Percentiles rank a stretch among this genome's conserved stretches.
Conservation (phyloP, 2,329 filamentous ascomycete genomes). For the Davidsoniella eucalypti region DNA sequence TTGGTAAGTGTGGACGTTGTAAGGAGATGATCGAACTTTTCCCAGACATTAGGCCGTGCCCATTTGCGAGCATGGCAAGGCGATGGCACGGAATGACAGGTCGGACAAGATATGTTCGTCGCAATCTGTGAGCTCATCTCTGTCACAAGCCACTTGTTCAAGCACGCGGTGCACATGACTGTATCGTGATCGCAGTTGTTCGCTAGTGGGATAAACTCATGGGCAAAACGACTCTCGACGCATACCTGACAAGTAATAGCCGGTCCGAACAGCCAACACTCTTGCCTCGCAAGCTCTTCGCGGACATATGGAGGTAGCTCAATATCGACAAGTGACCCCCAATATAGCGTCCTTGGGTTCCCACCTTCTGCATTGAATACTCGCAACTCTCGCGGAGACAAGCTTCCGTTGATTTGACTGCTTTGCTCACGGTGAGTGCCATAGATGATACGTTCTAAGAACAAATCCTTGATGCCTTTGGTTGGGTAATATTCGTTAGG, state of each 20-base stretch:
- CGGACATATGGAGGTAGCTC: background rate
- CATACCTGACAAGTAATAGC: constrained; percentile 3
- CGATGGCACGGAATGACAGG: background rate
- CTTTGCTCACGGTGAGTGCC: constrained; percentile 1
- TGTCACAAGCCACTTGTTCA: constrained; percentile 5
- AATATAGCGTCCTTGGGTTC: background rate
- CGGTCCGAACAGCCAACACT: constrained; percentile 9
- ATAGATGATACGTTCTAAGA: background rate
- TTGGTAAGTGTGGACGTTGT: constrained; percentile 19
- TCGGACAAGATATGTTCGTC: constrained; percentile 3
- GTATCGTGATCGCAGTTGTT: background rate
- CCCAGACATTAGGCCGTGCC: constrained; percentile 3
- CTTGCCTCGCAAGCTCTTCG: constrained; percentile 1
- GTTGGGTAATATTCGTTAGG: too few species aligned
- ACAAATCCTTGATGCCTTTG: background rate
- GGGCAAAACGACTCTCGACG: constrained; percentile 5
- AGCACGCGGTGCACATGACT: constrained; percentile 5
- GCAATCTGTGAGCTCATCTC: background rate
- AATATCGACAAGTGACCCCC: constrained; percentile 10
- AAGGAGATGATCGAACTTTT: constrained; percentile 21
- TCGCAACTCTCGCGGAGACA: background rate
- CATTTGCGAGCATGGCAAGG: background rate
- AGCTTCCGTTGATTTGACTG: background rate
- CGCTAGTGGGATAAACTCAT: constrained; percentile 5
- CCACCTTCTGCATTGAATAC: background rate